phyloP scores from a whole-genome alignment of 176 grass and related monocot species.

The Oryza meridionalis region DNA sequence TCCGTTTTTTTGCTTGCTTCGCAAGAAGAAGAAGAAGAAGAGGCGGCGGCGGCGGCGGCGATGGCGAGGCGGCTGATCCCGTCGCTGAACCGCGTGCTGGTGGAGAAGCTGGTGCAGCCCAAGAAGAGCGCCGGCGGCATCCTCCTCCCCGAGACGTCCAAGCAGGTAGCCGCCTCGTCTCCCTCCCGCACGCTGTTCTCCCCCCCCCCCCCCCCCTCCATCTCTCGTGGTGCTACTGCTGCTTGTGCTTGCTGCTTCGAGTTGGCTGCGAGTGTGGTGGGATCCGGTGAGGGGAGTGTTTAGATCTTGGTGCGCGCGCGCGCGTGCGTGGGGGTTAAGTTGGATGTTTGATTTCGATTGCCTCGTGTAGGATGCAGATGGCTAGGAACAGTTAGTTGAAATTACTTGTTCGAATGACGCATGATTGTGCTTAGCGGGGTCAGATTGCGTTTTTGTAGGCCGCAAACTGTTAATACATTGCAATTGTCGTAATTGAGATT shows the following conservation, averaged over 20 bases:
- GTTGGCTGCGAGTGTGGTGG: not conserved
- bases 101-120: constrained; percentile 86
- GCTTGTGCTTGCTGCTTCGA: not conserved
- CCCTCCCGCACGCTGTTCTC: not conserved
- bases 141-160: constrained; percentile 92
- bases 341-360: not conserved
- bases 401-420: not conserved
- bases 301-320: not conserved
- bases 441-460: not conserved
- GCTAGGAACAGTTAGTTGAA: not conserved
- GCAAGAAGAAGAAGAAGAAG: constrained; percentile 28
- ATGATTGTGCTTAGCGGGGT: not conserved
- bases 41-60: not conserved
- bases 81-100: constrained; percentile 81
- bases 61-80: constrained; percentile 89
- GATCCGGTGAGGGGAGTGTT: not conserved
- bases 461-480: too few species aligned
- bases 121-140: constrained; percentile 83
- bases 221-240: not conserved
- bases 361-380: not conserved
- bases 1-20: constrained; percentile 22
- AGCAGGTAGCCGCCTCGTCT: constrained; percentile 49
- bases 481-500: not conserved
- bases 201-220: not conserved
- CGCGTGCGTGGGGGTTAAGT: not conserved